A percentile compares a stretch with the other conserved stretches of the same genome.
phyloP scores from a whole-genome alignment of 441 rosid genomes.

The Arabidopsis hybrid region DNA sequence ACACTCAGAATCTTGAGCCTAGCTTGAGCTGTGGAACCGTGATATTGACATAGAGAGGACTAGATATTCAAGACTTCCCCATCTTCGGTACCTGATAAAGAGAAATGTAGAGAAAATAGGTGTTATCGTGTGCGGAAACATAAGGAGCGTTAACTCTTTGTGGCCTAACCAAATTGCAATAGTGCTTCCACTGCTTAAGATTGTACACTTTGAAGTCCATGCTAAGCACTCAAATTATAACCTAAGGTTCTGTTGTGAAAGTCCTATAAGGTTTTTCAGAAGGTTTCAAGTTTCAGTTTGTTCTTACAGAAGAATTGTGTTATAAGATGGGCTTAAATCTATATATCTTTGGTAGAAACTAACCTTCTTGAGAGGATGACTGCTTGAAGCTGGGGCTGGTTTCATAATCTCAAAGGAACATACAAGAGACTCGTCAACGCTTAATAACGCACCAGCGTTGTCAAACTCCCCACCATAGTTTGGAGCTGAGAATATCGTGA shows the following conservation, averaged over 20 bases:
- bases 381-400: slow-evolving; percentile 60
- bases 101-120: slow-evolving; percentile 11
- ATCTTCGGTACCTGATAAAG: slow-evolving; percentile 62
- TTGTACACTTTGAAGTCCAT: background rate
- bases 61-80: slow-evolving; percentile 50
- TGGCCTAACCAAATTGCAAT: background rate
- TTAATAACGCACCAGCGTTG: slow-evolving; percentile 87
- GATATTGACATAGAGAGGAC: slow-evolving; percentile 7
- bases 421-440: slow-evolving; percentile 72
- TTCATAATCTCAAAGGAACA: slow-evolving; percentile 94
- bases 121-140: background rate
- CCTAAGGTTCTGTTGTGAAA: slow-evolving; percentile 5
- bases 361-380: slow-evolving; percentile 73
- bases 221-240: background rate
- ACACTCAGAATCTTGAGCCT: slow-evolving; percentile 20
- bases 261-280: background rate
- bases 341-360: background rate
- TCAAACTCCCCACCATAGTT: slow-evolving; percentile 98
- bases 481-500: slow-evolving; percentile 93
- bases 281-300: background rate
- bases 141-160: background rate
- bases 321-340: background rate
- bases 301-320: background rate
- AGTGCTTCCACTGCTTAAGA: slow-evolving; percentile 10
- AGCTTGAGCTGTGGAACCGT: slow-evolving; percentile 21